Evolutionary conservation across 306 rosid genomes (phyloP), one percentile per base, ranked within the genome.

Genomic region (Inga leiocalycina): DNA sequence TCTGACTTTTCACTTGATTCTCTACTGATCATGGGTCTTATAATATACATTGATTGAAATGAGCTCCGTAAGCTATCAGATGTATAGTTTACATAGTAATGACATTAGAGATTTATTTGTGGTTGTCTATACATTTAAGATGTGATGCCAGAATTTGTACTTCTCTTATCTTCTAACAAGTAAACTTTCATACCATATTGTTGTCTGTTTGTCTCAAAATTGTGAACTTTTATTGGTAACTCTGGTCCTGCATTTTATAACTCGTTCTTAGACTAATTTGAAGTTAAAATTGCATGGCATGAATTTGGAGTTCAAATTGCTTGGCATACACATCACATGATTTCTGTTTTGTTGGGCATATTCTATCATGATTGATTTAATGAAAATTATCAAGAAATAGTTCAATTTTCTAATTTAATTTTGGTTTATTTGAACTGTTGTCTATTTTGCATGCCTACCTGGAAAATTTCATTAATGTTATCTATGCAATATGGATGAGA

Each of bases 1-100:
- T 85, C 83, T 69, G 71, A 57, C 8, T 75, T 68, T 27, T 85
- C 68, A 56, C 81, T 76, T 54, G 68, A 82, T 85, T 71, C 79
- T 57, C 72, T 72, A 39, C 62, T 49, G 81, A 22, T 20, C 71
- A 34, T 68, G 34, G 45, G 75, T 64, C 59, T 71, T 62, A 49
- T 81, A 65, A 69, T 41, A 39, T 62, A 52, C 54, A 44, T 52
- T 35, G 56, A 15, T 35, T 65, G 51, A 73, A 37, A 49, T 75
- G 35, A 48, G 16, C 69, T 62, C 80, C 24, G 30, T 43, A 30
- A 76, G 71, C 79, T 37, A 43, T 71, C 70, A 73, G 74, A 24
- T 39, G 81, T 76, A 48, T 8, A 30, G 62, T 22, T 65, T 49
- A 32, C 43, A 10, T 32, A 54, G 12, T 19, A 51, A 62, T n/a